phyloP scores from a whole-genome alignment of 352 stramenopile genomes.

The Pythium sp. region DNA sequence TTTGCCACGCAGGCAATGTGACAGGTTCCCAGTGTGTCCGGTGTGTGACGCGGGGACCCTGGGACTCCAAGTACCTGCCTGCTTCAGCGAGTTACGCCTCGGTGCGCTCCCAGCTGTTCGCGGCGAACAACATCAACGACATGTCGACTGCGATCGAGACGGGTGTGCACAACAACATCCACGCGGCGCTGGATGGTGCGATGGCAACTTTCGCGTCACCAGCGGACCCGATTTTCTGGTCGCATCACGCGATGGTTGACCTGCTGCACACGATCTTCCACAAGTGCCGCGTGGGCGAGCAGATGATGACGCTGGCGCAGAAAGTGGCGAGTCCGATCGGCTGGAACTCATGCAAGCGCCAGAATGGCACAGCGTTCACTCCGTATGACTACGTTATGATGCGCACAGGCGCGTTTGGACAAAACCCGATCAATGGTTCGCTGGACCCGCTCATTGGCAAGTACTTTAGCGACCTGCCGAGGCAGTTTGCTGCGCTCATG shows the following conservation, averaged over 20 bases:
- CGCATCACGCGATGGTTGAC: constrained; percentile 50
- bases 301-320: constrained; percentile 24
- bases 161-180: constrained; percentile 52
- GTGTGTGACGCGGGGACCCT: constrained; percentile 37
- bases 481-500: constrained; percentile 14
- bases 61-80: constrained; percentile 27
- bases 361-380: constrained; percentile 7
- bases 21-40: constrained; percentile 27
- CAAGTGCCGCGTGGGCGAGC: constrained; percentile 37
- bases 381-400: constrained; percentile 22
- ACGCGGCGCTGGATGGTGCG: constrained; percentile 33
- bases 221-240: constrained; percentile 59
- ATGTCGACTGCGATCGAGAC: constrained; percentile 27
- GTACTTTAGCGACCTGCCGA: constrained; percentile 55
- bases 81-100: constrained; percentile 33
- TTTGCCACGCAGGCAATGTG: constrained; percentile 36
- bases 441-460: constrained; percentile 24
- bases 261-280: constrained; percentile 52
- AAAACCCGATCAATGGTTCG: constrained; percentile 18
- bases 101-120: constrained; percentile 48
- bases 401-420: constrained; percentile 28
- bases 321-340: constrained; percentile 24
- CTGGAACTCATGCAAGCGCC: constrained; percentile 18
- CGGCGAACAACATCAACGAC: constrained; percentile 25
- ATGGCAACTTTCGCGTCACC: constrained; percentile 54